A percentile compares a stretch with the other conserved stretches of the same genome.
Evolutionary conservation across 768 basidiomycete genomes (phyloP).

Genomic region (Russula compacta): DNA sequence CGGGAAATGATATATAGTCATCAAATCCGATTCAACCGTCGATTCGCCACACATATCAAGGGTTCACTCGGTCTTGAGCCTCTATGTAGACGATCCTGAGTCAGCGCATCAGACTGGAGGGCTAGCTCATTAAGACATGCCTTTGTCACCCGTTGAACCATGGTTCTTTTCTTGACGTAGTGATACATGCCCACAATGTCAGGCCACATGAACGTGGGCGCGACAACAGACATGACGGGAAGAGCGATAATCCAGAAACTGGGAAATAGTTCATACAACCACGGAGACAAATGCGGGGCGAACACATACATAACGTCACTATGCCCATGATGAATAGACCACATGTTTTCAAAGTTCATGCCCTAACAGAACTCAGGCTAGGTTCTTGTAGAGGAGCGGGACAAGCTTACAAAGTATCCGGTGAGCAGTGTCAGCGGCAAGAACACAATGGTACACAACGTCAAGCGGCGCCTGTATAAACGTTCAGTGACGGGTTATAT

Average conservation of each 20-base stretch:
- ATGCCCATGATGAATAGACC: constrained; percentile 35
- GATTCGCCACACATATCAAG: background rate
- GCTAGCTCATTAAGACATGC: constrained; percentile 20
- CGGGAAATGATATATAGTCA: background rate
- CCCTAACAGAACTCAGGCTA: constrained; percentile 32
- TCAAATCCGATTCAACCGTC: background rate
- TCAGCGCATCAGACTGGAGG: background rate
- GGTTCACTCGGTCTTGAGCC: background rate
- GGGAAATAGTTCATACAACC: background rate
- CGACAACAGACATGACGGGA: constrained; percentile 45
- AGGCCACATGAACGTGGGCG: constrained; percentile 42
- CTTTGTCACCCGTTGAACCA: constrained; percentile 26
- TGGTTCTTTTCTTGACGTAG: constrained; percentile 38
- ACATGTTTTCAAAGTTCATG: constrained; percentile 55
- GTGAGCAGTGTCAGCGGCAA: constrained; percentile 61
- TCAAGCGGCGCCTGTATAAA: constrained; percentile 46
- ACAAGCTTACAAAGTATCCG: constrained; percentile 53
- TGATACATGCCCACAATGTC: constrained; percentile 41
- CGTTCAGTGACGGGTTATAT: background rate
- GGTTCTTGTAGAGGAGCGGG: background rate
- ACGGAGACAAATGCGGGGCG: background rate
- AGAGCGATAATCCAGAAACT: constrained; percentile 64
- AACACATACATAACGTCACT: constrained; percentile 20
- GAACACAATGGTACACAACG: constrained; percentile 62
- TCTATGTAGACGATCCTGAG: background rate